Percentiles rank a stretch among this genome's conserved stretches.
These are phyloP conservation scores for Neolentinus lepideus DNA, from an alignment of 1,284 basidiomycete genomes.

Conservation along the genomic window DNA sequence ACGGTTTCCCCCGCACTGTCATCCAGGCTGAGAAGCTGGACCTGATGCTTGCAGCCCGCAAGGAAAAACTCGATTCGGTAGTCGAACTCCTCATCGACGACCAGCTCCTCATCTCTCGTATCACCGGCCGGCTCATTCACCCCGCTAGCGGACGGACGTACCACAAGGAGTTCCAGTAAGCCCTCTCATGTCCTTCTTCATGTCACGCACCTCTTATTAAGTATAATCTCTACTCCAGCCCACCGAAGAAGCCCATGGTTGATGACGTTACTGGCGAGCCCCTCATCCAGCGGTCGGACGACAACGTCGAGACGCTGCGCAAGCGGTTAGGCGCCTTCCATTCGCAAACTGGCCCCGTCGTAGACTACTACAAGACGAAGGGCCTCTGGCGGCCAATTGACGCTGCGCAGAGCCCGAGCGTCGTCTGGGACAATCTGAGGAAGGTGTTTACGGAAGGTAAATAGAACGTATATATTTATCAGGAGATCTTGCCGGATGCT, in stretches of 20 bases:
- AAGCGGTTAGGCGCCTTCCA: conserved; percentile 90
- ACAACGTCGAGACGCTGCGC: conserved; percentile 88
- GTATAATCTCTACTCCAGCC: conserved; percentile 32
- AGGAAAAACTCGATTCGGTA: conserved; percentile 88
- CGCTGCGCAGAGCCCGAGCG: conserved; percentile 85
- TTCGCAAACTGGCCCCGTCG: conserved; percentile 89
- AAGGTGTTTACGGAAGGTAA: conserved; percentile 39
- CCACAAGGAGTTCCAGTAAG: conserved; percentile 93
- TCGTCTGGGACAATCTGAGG: conserved; percentile 86
- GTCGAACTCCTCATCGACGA: conserved; percentile 93
- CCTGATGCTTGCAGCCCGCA: conserved; percentile 75
- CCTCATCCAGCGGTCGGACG: conserved; percentile 87
- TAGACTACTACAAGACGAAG: conserved; percentile 94
- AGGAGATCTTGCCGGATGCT: not conserved
- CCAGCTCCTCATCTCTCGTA: conserved; percentile 92
- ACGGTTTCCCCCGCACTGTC: conserved; percentile 97
- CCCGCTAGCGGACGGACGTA: conserved; percentile 86
- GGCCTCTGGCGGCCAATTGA: conserved; percentile 88
- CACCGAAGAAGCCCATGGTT: conserved; percentile 90
- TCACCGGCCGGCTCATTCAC: conserved; percentile 94
- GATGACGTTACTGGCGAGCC: conserved; percentile 97
- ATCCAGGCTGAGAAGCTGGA: conserved; percentile 98
- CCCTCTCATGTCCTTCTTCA: conserved; percentile 13
- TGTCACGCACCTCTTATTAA: not conserved
- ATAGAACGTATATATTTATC: not conserved